Base-by-base conservation (phyloP, 202 grass and related monocot genomes). In the Sporobolus alterniflorus region DNA sequence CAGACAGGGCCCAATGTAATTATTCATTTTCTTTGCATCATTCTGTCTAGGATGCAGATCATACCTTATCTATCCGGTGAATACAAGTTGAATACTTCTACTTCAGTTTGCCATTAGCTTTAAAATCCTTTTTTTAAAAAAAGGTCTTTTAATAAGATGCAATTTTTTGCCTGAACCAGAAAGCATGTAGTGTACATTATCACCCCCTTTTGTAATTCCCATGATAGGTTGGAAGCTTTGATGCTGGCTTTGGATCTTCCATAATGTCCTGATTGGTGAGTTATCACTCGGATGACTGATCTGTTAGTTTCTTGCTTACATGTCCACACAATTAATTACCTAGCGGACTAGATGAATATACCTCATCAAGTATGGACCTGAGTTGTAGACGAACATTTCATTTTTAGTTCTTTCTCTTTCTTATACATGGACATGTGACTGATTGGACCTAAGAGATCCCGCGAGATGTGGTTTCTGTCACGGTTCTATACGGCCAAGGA, bases 191-290 rank as follows among this genome's bases (percentile, higher is more conserved):
- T 79, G 20, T 12, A 66, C 64, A 51, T 51, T 12, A 39, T 26
- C 12, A 28, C 11, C 46, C 12, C 4, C 8, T 20, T 28, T 16
- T 52, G 64, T 51, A 69, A 85, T 69, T 55, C 16, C 16, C 81
- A 44, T 76, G 17, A 26, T 57, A 94, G 91, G 93, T 94, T 48
- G 96, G 96, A 74, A 98, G 96, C 76, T 98, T 98, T 78, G 96
- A 98, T 98, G 91, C 87, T 78, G 91, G 93, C 55, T 96, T 96
- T 83, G 96, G 96, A 62, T 96, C 91, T 80, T 94, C 93, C 12
- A 96, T 98, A 76, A 98, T 94, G 96, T 93, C 93, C 48, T 89
- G 91, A 29, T 87, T 98, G 87, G 91, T 98, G 88, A 90, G 87
- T 55, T 88, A 42, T 74, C 31, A 54, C 69, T n/a, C n/a, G n/a